phyloP scores from a whole-genome alignment of 352 stramenopile species.

The Elongisporangium senticosum region DNA sequence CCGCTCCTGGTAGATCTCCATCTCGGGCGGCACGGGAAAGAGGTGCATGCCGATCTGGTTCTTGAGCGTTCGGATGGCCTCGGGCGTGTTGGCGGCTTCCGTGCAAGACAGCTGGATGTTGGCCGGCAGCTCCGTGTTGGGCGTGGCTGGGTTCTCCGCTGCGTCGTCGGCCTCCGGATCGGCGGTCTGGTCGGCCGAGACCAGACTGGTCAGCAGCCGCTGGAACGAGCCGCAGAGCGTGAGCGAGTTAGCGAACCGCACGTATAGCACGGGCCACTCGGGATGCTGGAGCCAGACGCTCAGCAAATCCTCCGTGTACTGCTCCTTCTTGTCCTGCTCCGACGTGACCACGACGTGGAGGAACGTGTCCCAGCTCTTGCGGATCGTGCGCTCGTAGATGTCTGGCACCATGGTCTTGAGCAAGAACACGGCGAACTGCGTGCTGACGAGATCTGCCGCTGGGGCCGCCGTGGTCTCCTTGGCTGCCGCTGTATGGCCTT shows the following conservation, averaged over 20 bases:
- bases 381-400: slow-evolving; percentile 49
- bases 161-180: slow-evolving; percentile 13
- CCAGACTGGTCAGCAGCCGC: slow-evolving; percentile 36
- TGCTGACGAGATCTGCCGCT: slow-evolving; percentile 24
- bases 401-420: slow-evolving; percentile 54
- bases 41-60: slow-evolving; percentile 61
- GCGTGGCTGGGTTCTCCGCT: slow-evolving; percentile 10
- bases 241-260: slow-evolving; percentile 48
- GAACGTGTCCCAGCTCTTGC: slow-evolving; percentile 70
- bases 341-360: slow-evolving; percentile 56
- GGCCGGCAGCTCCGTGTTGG: slow-evolving; percentile 10
- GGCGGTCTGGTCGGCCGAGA: slow-evolving; percentile 13
- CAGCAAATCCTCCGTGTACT: slow-evolving; percentile 64
- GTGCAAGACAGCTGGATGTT: slow-evolving; percentile 66
- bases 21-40: slow-evolving; percentile 51
- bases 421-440: slow-evolving; percentile 57
- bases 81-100: slow-evolving; percentile 25
- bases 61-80: slow-evolving; percentile 44
- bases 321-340: slow-evolving; percentile 45
- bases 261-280: slow-evolving; percentile 52
- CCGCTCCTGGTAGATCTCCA: slow-evolving; percentile 48
- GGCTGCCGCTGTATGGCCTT: slow-evolving; percentile 3
- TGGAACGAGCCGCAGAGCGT: slow-evolving; percentile 45
- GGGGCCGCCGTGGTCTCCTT: slow-evolving; percentile 6
- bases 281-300: slow-evolving; percentile 51